Percentiles rank a stretch among this genome's conserved stretches.
Conservation (phyloP, 1,284 basidiomycete species). For the Hymenochaete sp. region DNA sequence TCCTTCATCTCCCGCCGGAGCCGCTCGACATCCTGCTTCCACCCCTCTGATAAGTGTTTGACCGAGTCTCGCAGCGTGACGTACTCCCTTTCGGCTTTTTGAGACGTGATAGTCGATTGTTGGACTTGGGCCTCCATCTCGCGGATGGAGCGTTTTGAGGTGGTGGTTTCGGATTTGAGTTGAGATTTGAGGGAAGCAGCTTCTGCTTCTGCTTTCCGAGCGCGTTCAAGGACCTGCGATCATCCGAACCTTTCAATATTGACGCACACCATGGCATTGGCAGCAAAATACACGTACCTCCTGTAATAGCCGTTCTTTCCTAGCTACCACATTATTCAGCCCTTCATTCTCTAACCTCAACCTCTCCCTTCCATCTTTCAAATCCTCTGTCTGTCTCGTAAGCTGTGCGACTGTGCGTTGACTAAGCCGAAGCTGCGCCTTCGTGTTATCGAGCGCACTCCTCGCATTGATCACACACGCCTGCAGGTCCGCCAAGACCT, state of each 20-base stretch:
- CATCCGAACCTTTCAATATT: not conserved
- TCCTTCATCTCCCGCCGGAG: slow-evolving; percentile 62
- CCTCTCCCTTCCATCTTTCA: slow-evolving; percentile 76
- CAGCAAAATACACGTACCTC: slow-evolving; percentile 44
- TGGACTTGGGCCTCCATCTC: slow-evolving; percentile 67
- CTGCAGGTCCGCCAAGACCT: slow-evolving; percentile 75
- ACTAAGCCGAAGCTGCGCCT: slow-evolving; percentile 65
- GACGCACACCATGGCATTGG: not conserved
- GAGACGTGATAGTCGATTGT: slow-evolving; percentile 66
- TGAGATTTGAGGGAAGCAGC: slow-evolving; percentile 53
- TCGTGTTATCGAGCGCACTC: slow-evolving; percentile 76
- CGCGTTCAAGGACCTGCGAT: slow-evolving; percentile 63
- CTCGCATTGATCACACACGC: slow-evolving; percentile 72
- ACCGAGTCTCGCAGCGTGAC: slow-evolving; percentile 65
- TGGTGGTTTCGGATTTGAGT: slow-evolving; percentile 62
- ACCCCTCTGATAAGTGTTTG: slow-evolving; percentile 57
- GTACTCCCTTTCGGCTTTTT: slow-evolving; percentile 73
- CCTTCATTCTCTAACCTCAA: slow-evolving; percentile 78
- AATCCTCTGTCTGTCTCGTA: slow-evolving; percentile 75
- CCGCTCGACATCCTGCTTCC: slow-evolving; percentile 57
- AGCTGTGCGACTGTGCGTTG: slow-evolving; percentile 71
- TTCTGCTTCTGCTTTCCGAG: slow-evolving; percentile 74
- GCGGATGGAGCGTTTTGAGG: slow-evolving; percentile 62
- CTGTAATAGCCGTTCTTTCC: slow-evolving; percentile 77
- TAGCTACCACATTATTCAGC: slow-evolving; percentile 73